phyloP scores from a whole-genome alignment of 768 basidiomycete species.

The Amanita rubescens region DNA sequence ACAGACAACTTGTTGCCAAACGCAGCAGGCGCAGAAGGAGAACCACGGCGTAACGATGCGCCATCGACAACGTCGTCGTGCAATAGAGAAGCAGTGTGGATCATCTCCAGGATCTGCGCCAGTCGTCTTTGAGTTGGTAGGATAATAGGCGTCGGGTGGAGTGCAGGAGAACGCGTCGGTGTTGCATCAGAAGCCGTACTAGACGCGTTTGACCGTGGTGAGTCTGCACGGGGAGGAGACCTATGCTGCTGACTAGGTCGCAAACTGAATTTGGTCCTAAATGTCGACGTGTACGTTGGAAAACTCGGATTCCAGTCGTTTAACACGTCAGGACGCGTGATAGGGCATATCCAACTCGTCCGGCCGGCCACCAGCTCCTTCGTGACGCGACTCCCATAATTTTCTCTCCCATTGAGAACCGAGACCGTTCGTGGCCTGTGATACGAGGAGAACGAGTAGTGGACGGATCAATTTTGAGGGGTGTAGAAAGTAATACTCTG shows the following conservation, averaged over 20 bases:
- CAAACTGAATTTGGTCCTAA: conserved; percentile 39
- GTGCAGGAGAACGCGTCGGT: conserved; percentile 11
- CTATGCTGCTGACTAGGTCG: conserved; percentile 15
- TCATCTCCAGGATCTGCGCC: conserved; percentile 93
- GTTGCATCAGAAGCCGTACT: conserved; percentile 7
- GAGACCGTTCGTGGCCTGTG: conserved; percentile 87
- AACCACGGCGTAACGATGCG: conserved; percentile 69
- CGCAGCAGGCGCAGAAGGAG: conserved; percentile 69
- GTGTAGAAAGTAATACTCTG: conserved; percentile 88
- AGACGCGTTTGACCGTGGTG: conserved; percentile 9
- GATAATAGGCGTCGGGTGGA: conserved; percentile 24
- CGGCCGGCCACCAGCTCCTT: conserved; percentile 39
- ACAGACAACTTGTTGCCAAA: conserved; percentile 88
- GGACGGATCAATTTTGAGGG: conserved; percentile 90
- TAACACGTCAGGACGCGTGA: conserved; percentile 68
- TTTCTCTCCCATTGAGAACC: conserved; percentile 55
- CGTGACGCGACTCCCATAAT: conserved; percentile 43
- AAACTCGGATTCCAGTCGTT: conserved; percentile 87
- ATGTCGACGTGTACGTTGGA: conserved; percentile 51
- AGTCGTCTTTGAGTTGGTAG: conserved; percentile 87
- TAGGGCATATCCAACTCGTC: conserved; percentile 63
- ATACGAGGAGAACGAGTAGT: conserved; percentile 76
- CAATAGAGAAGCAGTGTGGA: conserved; percentile 91
- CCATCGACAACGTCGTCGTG: conserved; percentile 95
- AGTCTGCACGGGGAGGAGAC: conserved; percentile 20